Percentiles rank a stretch among this genome's conserved stretches.
These are phyloP conservation scores for Stevia rebaudiana DNA, from an alignment of 140 eudicot genomes.

Conservation along the genomic window DNA sequence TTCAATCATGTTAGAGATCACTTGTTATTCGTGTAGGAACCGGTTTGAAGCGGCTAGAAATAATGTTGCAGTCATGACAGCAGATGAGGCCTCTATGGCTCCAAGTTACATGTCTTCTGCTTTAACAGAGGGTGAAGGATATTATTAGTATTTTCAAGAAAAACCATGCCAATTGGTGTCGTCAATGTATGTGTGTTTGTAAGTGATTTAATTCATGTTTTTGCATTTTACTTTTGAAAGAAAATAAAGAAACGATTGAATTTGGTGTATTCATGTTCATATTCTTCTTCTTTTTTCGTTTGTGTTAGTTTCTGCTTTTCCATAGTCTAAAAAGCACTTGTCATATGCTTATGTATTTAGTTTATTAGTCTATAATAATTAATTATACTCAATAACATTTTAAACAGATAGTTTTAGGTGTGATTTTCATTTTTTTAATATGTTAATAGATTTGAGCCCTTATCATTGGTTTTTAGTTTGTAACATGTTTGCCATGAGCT, in stretches of 20 bases:
- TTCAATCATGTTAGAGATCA: conserved; percentile 54
- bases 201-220: conserved; percentile 31
- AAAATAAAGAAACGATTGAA: conserved; percentile 30
- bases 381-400: too few relatives aligned
- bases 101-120: conserved; percentile 65
- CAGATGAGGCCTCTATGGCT: conserved; percentile 48
- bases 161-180: background rate
- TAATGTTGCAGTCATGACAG: conserved; percentile 13
- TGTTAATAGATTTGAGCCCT: too few relatives aligned
- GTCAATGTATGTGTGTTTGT: conserved; percentile 27
- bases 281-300: background rate
- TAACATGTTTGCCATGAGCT: too few relatives aligned
- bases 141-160: conserved; percentile 21
- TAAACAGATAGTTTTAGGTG: too few relatives aligned
- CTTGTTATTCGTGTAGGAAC: conserved; percentile 84
- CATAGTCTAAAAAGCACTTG: too few relatives aligned
- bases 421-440: too few relatives aligned
- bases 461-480: too few relatives aligned
- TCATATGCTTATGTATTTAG: too few relatives aligned
- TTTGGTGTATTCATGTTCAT: conserved; percentile 1
- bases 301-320: background rate
- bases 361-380: too few relatives aligned
- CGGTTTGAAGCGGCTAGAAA: conserved; percentile 35
- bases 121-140: conserved; percentile 48
- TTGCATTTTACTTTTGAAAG: conserved; percentile 25